phyloP scores from a whole-genome alignment of 2,329 filamentous ascomycete genomes.

The Fusarium coicis region DNA sequence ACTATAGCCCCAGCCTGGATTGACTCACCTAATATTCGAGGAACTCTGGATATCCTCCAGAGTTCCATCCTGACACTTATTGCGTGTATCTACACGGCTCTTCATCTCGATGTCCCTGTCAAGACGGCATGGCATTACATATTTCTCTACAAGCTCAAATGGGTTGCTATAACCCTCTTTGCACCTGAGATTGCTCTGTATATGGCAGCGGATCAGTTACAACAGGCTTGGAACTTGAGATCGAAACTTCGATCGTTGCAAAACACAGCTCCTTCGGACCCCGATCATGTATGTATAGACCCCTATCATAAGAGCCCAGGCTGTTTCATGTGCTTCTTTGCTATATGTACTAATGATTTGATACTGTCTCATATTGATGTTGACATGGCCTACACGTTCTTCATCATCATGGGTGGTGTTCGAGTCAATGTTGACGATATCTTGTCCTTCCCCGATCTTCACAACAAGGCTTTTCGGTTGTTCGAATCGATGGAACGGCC shows the following conservation, averaged over 20 bases:
- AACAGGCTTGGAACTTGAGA: constrained; percentile 14
- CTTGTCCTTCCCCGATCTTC: constrained; percentile 1
- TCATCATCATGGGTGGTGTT: constrained; percentile 47
- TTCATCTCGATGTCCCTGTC: constrained; percentile 52
- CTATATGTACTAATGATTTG: too few species aligned
- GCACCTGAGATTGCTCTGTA: constrained; percentile 48
- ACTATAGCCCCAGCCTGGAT: background rate
- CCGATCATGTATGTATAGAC: background rate
- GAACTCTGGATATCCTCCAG: constrained; percentile 43
- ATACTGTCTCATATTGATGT: too few species aligned
- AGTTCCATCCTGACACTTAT: constrained; percentile 49
- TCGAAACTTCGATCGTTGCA: background rate
- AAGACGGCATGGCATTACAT: constrained; percentile 4
- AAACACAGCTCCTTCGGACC: background rate
- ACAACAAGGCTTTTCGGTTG: background rate
- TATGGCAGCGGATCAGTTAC: constrained; percentile 32
- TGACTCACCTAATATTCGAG: background rate
- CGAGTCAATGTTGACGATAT: constrained; percentile 20
- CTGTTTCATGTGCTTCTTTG: too few species aligned
- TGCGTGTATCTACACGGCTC: constrained; percentile 50
- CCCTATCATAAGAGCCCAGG: background rate
- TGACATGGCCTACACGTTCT: constrained; percentile 43
- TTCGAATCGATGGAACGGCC: background rate
- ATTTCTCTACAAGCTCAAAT: constrained; percentile 39
- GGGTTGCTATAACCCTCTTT: constrained; percentile 47